Conservation (phyloP, 495 filamentous ascomycete species). For the Talaromyces borbonicus region DNA sequence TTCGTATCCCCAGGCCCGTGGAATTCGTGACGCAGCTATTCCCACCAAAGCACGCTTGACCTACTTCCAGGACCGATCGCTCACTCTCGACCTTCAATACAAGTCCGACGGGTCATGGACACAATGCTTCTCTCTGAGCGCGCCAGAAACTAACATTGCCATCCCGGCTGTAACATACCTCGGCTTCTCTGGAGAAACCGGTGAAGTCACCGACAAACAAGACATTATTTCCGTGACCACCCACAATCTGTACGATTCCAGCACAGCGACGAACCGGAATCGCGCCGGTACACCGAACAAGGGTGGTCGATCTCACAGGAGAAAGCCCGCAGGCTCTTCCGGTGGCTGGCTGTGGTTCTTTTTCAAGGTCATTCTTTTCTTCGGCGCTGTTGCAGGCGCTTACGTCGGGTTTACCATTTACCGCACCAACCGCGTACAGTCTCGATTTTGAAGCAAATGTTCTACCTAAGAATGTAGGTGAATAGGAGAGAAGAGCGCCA, state of each 20-base stretch:
- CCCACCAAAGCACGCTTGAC: slow-evolving; percentile 83
- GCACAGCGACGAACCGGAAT: slow-evolving; percentile 27
- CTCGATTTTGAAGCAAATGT: slow-evolving; percentile 58
- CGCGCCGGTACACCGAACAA: slow-evolving; percentile 20
- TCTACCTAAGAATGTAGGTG: slow-evolving; percentile 1
- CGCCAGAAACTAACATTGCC: slow-evolving; percentile 56
- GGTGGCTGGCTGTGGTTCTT: slow-evolving; percentile 92
- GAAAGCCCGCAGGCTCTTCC: slow-evolving; percentile 23
- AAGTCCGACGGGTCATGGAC: slow-evolving; percentile 82
- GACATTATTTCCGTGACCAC: slow-evolving; percentile 86
- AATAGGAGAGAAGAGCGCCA: not conserved
- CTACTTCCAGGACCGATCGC: slow-evolving; percentile 91
- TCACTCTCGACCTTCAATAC: slow-evolving; percentile 89
- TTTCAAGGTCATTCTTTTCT: slow-evolving; percentile 70
- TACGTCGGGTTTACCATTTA: slow-evolving; percentile 85
- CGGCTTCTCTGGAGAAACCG: slow-evolving; percentile 91
- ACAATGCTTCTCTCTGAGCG: slow-evolving; percentile 66
- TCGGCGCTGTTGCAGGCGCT: slow-evolving; percentile 53
- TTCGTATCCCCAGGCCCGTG: slow-evolving; percentile 55
- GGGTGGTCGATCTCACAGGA: slow-evolving; percentile 17
- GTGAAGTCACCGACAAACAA: slow-evolving; percentile 94
- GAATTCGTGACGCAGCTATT: slow-evolving; percentile 65
- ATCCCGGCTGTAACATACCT: slow-evolving; percentile 89
- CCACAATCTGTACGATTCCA: slow-evolving; percentile 76
- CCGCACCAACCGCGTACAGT: slow-evolving; percentile 59